These are phyloP conservation scores for Fusarium cyanostomum DNA, from an alignment of 2,329 filamentous ascomycete species.

Conservation along the genomic window DNA sequence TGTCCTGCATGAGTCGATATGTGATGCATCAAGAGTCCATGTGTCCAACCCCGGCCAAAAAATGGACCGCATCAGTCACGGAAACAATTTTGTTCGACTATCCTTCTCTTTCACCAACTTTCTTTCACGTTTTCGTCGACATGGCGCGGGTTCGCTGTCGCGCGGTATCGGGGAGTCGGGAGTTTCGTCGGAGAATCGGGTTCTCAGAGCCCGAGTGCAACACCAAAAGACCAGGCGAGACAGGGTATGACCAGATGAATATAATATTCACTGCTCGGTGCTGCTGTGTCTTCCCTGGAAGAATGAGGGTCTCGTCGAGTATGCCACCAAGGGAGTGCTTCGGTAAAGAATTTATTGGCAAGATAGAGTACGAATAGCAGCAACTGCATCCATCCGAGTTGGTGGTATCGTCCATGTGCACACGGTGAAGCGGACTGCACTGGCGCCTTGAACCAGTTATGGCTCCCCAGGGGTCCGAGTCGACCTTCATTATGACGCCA, in stretches of 20 bases:
- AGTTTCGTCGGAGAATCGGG: neutral
- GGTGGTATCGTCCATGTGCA: neutral
- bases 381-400: neutral
- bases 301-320: neutral
- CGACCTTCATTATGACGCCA: constrained; percentile 48
- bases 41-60: neutral
- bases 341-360: neutral
- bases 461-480: neutral
- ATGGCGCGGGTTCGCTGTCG: constrained; percentile 9
- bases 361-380: neutral
- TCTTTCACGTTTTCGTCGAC: neutral
- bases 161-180: neutral
- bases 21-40: neutral
- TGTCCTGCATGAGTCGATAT: constrained; percentile 34
- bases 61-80: neutral
- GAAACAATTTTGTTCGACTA: neutral
- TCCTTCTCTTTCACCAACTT: neutral
- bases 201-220: neutral
- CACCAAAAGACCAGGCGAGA: neutral
- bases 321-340: neutral
- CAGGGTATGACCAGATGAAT: constrained; percentile 4
- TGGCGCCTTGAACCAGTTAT: neutral
- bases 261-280: constrained; percentile 5
- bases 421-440: neutral
- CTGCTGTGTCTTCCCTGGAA: neutral